Percentiles rank a stretch among this genome's conserved stretches.
These are phyloP conservation scores for Colletotrichum magnum DNA, from an alignment of 2,329 filamentous ascomycete species.

Conservation along the genomic window DNA sequence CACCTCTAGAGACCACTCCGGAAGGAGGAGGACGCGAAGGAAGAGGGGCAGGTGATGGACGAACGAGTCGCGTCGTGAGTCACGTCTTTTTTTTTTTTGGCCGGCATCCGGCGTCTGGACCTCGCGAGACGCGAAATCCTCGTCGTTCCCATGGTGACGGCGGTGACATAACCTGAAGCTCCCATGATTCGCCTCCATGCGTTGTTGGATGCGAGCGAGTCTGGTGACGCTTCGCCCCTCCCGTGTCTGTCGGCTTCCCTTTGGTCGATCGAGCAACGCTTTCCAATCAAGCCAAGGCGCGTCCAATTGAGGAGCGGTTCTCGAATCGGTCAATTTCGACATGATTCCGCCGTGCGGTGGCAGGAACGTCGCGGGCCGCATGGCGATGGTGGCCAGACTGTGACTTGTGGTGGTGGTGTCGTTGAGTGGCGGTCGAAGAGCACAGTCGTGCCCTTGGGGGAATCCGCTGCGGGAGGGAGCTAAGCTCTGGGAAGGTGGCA, in stretches of 20 bases:
- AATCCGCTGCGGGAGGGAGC: slow-evolving; percentile 23
- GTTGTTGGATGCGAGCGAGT: slow-evolving; percentile 17
- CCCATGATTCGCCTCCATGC: slow-evolving; percentile 18
- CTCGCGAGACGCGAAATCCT: slow-evolving; percentile 25
- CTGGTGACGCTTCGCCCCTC: background rate
- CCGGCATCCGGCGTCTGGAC: slow-evolving; percentile 17
- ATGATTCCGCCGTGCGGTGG: slow-evolving; percentile 13
- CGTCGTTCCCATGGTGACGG: slow-evolving; percentile 14
- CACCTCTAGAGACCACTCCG: slow-evolving; percentile 17
- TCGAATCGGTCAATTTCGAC: slow-evolving; percentile 33
- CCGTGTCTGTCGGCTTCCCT: slow-evolving; percentile 5
- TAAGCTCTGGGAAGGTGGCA: background rate
- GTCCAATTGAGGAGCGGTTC: slow-evolving; percentile 21
- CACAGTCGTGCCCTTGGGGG: background rate
- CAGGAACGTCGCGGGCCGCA: slow-evolving; percentile 34
- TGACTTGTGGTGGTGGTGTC: slow-evolving; percentile 14
- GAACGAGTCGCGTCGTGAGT: slow-evolving; percentile 33
- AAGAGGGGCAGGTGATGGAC: slow-evolving; percentile 28
- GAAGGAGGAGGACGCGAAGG: background rate
- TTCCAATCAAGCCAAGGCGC: slow-evolving; percentile 2
- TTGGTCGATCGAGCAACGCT: slow-evolving; percentile 16
- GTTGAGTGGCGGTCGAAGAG: slow-evolving; percentile 5
- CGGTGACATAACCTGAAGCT: slow-evolving; percentile 17
- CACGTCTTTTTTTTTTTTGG: slow-evolving; percentile 9
- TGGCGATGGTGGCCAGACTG: slow-evolving; percentile 27